Percentiles rank a stretch among this genome's conserved stretches.
Evolutionary conservation across 208 protist genomes (phyloP).

Genomic region (Wallacemonas sp.): DNA sequence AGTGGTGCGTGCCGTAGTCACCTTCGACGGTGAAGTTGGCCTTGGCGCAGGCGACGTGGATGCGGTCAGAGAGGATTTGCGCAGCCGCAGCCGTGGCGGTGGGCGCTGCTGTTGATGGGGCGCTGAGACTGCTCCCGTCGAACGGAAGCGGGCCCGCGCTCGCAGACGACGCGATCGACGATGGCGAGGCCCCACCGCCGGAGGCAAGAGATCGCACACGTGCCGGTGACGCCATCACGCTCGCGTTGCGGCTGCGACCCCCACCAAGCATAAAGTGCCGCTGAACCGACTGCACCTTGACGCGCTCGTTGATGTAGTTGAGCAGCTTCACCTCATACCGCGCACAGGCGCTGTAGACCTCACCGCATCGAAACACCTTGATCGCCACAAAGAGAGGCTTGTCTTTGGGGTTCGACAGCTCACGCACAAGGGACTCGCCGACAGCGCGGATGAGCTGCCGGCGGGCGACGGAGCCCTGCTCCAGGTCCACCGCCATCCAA

Average conservation of each 20-base stretch:
- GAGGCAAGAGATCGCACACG: background rate
- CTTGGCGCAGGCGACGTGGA: conserved; percentile 32
- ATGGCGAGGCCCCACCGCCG: background rate
- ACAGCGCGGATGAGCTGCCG: conserved; percentile 41
- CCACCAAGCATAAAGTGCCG: conserved; percentile 12
- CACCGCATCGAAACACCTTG: conserved; percentile 67
- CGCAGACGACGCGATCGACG: background rate
- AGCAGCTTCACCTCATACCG: conserved; percentile 50
- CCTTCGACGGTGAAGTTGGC: conserved; percentile 60
- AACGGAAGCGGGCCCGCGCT: too few species aligned
- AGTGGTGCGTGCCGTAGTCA: conserved; percentile 74
- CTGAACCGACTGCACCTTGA: conserved; percentile 30
- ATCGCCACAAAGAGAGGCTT: conserved; percentile 67
- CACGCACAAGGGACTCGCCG: conserved; percentile 34
- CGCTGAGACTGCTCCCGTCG: too few species aligned
- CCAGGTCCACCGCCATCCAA: conserved; percentile 68
- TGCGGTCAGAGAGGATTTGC: background rate
- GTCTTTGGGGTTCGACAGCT: conserved; percentile 35
- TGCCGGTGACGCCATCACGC: background rate
- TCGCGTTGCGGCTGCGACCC: background rate
- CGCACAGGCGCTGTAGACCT: conserved; percentile 38
- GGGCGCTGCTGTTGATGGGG: background rate
- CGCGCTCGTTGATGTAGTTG: conserved; percentile 51
- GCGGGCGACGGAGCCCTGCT: conserved; percentile 45
- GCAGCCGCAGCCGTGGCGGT: background rate